These are phyloP conservation scores for Pterocarpus santalinus DNA, from an alignment of 306 rosid species.

Conservation along the genomic window DNA sequence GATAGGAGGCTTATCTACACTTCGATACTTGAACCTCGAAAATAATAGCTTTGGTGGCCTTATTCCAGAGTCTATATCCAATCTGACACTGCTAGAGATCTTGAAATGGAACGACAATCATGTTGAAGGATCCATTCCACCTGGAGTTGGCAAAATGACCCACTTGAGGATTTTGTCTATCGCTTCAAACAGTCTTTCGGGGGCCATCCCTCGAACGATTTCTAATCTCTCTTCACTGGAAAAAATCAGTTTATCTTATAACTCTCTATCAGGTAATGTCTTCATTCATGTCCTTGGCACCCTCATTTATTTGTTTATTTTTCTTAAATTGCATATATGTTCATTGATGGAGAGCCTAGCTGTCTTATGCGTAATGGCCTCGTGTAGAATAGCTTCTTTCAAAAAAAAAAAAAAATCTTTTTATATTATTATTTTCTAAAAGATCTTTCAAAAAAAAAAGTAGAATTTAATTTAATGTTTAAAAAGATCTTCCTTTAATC, in stretches of 20 bases:
- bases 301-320: too few relatives aligned
- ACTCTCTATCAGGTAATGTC: constrained; percentile 40
- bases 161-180: neutral
- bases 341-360: too few relatives aligned
- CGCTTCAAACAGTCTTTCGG: neutral
- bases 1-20: constrained; percentile 33
- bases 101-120: neutral
- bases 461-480: too few relatives aligned
- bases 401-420: too few relatives aligned
- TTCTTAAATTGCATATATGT: too few relatives aligned
- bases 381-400: too few relatives aligned
- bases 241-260: neutral
- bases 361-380: too few relatives aligned
- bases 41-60: constrained; percentile 22
- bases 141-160: constrained; percentile 20
- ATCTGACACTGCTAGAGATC: constrained; percentile 21
- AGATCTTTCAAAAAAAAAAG: too few relatives aligned
- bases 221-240: constrained; percentile 28
- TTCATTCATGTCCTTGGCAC: neutral
- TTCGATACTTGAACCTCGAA: neutral
- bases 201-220: constrained; percentile 13
- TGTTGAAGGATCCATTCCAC: constrained; percentile 31
- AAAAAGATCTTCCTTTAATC: too few relatives aligned
- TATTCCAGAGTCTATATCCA: constrained; percentile 22
- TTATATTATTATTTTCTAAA: too few relatives aligned